Evolutionary conservation across 2,329 filamentous ascomycete species (phyloP), one percentile per base, ranked within the genome.

Genomic region (Penicillium corylophilum): DNA sequence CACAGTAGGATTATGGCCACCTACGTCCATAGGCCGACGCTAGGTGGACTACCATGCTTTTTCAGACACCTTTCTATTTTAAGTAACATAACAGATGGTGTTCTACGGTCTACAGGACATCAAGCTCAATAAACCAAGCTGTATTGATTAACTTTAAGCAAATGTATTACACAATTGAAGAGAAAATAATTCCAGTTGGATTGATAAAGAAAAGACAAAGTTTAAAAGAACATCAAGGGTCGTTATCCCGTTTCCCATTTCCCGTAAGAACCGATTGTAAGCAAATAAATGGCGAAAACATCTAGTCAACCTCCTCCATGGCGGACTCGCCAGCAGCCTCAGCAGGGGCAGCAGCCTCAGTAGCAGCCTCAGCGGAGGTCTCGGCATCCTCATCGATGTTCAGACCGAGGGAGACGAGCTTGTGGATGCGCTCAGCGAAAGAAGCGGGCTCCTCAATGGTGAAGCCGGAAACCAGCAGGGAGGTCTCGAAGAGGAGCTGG

Each of bases 291-390:
- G 50, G 33, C n/a, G 40, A 41, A 56, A 13, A 23, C 47, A 58
- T 78, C 69, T 95, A 99, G 84, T 99, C 94, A 74, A 99, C 94
- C 86, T 99, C 94, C 86, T 99, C 94, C 94, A 99, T 99, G 75
- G 92, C 87, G 80, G 88, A 95, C 85, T 96, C 91, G 66, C 87
- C 88, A 61, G 87, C 79, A 52, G 81, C 81, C 66, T 82, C 83
- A 48, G 80, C 82, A 54, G 86, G 78, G 51, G 84, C 79, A 51
- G 85, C 76, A 59, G 79, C 82, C 50, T 83, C 82, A 36, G 74
- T 72, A 49, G 72, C 71, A 55, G 80, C 80, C 50, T 78, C 77
- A 55, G 82, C 81, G 60, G 74, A 67, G 51, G 85, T 83, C 78
- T 95, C 91, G 51, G 89, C 85, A 71, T 92, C 88, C 81, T 96